Base-by-base conservation (phyloP, 108 stramenopile genomes). In the Nitzschia sp. region DNA sequence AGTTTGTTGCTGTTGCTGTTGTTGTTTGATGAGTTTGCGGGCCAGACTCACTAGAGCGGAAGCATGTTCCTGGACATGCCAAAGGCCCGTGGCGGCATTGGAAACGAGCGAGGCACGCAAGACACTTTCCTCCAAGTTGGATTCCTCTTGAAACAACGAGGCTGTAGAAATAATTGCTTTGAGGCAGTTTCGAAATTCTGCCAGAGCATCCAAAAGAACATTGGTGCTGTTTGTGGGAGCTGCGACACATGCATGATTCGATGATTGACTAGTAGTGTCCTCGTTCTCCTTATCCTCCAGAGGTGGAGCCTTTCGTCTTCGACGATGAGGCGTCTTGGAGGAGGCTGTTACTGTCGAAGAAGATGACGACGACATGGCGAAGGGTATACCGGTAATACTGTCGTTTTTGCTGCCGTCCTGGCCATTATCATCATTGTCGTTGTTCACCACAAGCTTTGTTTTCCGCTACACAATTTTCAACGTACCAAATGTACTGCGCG, bases 11-110 rank as follows among this genome's bases (percentile, higher is more conserved):
- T 23, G 11, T 17, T 1, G 26, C 26, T 61, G 60, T 3, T 57
- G 64, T 25, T 66, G 54, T 42, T 77, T 77, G 32, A 77, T 46
- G 6, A 59, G 35, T 61, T 51, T 70, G 33, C 76, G 45, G 42
- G 42, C 48, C 1, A 28, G 32, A 51, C 55, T 51, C 11, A 71
- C 31, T 29, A 77, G 25, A 30, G 46, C 49, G 3, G 66, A 19
- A 15, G 67, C 11, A 23, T 68, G 66, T 42, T 63, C 66, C 23
- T 67, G 38, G 18, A 75, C 30, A 11, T 42, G 59, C 46, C 58
- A 51, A 31, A 60, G 19, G 13, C 59, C 67, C 1, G 18, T 38
- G 4, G 24, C 9, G 1, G 61, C 1, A 19, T 34, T 18, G 1
- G 61, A 42, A 34, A 42, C 19, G 0, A 62, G 26, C 0, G 61